These are phyloP conservation scores for Suillus bovinus DNA, from an alignment of 768 basidiomycete genomes.

Conservation along the genomic window DNA sequence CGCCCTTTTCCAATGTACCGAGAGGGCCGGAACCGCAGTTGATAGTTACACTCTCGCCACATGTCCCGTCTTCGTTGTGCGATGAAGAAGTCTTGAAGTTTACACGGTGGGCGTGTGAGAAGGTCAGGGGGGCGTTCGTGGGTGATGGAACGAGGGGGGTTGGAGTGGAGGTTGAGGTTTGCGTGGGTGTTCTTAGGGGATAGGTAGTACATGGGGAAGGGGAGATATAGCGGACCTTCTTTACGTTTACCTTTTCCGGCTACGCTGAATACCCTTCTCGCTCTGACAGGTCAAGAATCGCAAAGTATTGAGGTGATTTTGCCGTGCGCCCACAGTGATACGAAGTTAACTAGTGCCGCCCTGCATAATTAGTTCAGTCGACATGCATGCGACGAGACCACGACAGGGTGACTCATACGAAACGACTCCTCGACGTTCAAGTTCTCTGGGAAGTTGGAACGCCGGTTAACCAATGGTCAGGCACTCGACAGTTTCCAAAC, in stretches of 20 bases:
- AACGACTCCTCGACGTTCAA: not conserved
- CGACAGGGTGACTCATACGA: not conserved
- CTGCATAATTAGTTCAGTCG: not conserved
- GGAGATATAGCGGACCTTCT: not conserved
- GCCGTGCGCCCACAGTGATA: not conserved
- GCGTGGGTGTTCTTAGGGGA: slow-evolving; percentile 70
- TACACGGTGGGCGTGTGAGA: slow-evolving; percentile 78
- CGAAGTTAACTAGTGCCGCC: not conserved
- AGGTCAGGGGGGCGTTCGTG: slow-evolving; percentile 54
- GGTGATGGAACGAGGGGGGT: slow-evolving; percentile 30
- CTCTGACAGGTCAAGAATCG: not conserved
- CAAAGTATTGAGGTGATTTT: not conserved
- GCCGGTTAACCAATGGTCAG: not conserved
- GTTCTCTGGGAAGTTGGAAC: not conserved
- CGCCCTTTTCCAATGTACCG: not conserved
- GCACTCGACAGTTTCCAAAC: not conserved
- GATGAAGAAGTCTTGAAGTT: slow-evolving; percentile 73
- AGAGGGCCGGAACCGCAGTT: slow-evolving; percentile 37
- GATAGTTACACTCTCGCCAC: slow-evolving; percentile 79
- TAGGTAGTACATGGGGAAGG: slow-evolving; percentile 20
- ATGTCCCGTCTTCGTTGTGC: slow-evolving; percentile 62
- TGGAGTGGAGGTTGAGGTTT: no score
- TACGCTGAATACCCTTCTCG: not conserved
- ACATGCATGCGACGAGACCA: not conserved
- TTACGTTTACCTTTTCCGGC: not conserved